A percentile compares a stretch with the other conserved stretches of the same genome.
phyloP scores from a whole-genome alignment of 164 flowering plant species.

The Kalanchoe fedtschenkoi region DNA sequence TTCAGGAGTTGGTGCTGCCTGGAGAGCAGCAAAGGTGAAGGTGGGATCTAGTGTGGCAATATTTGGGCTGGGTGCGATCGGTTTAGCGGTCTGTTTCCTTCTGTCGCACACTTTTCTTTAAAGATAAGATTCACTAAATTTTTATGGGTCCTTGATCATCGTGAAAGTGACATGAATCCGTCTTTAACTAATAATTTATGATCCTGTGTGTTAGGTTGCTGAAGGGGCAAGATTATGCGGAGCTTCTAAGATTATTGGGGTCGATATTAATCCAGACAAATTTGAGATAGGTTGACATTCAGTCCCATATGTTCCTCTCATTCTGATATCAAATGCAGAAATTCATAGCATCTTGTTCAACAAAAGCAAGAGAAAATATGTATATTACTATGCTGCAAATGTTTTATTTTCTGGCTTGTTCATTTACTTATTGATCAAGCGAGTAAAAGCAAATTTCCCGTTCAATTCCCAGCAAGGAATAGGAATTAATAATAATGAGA shows the following conservation, averaged over 20 bases:
- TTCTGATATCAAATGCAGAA: no score
- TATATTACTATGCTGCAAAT: no score
- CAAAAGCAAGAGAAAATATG: no score
- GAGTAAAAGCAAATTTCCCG: no score
- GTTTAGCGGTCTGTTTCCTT: constrained; percentile 54
- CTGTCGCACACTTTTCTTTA: no score
- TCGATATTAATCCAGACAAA: constrained; percentile 51
- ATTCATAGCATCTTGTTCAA: no score
- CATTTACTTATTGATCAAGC: no score
- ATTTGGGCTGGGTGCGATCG: constrained; percentile 61
- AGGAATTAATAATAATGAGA: no score
- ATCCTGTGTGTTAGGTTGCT: constrained; percentile 33
- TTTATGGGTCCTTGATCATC: neutral
- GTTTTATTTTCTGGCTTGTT: no score
- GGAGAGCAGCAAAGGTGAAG: constrained; percentile 48
- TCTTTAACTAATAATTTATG: neutral
- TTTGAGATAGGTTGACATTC: constrained; percentile 31
- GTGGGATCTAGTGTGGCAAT: constrained; percentile 49
- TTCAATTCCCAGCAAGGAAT: no score
- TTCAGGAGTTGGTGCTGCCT: constrained; percentile 56
- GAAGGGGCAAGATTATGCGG: constrained; percentile 52
- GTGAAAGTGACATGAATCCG: neutral
- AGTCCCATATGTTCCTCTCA: neutral
- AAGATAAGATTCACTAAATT: no score
- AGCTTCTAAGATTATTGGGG: no score